Evolutionary conservation across 164 flowering plant species (phyloP).

Genomic region (Sedum album): DNA sequence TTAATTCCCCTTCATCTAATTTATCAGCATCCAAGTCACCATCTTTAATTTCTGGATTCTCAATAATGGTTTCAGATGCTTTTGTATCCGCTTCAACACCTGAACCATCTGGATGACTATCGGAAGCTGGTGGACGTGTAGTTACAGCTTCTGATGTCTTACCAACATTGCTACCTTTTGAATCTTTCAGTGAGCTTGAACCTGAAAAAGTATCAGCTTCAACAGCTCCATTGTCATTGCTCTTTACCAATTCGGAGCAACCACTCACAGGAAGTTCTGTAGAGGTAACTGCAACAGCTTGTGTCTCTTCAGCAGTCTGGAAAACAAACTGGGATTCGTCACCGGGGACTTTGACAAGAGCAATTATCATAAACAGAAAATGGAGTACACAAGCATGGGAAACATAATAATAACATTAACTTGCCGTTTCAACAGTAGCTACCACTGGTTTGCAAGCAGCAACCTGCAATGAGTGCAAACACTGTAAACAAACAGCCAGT

Average conservation of each 20-base stretch:
- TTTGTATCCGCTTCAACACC: constrained; percentile 7
- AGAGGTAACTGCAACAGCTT: constrained; percentile 19
- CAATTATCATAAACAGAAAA: neutral
- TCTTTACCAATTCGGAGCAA: constrained; percentile 26
- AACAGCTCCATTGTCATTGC: constrained; percentile 38
- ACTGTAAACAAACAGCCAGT: neutral
- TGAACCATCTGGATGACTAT: constrained; percentile 14
- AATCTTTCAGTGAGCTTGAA: constrained; percentile 23
- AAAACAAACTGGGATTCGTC: neutral
- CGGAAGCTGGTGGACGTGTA: constrained; percentile 17
- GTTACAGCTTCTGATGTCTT: constrained; percentile 16
- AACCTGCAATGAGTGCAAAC: neutral
- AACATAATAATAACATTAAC: neutral
- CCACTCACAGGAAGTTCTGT: constrained; percentile 24
- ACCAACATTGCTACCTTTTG: constrained; percentile 15
- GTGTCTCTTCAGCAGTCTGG: constrained; percentile 17
- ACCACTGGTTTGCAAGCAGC: neutral
- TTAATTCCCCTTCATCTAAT: neutral
- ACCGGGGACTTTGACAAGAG: neutral
- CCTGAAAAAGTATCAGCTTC: constrained; percentile 22
- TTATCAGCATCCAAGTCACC: neutral
- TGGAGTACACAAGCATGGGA: neutral
- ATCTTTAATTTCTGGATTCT: neutral
- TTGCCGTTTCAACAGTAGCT: neutral
- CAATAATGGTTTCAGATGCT: neutral